Evolutionary conservation across 257 asterid genomes (phyloP).

Genomic region (Ilex aquifolium): DNA sequence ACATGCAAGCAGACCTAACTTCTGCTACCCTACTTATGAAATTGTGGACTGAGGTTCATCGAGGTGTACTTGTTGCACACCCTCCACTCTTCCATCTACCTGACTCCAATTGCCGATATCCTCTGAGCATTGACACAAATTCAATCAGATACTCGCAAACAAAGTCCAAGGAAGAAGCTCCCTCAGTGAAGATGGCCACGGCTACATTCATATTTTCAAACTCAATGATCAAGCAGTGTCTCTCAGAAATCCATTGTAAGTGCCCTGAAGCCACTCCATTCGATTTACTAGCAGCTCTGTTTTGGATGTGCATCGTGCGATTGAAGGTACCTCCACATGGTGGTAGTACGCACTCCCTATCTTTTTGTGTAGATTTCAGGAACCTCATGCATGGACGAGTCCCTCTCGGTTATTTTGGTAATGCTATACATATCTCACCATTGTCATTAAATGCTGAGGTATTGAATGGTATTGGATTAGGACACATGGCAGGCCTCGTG

Average conservation of each 20-base stretch:
- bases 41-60: conserved; percentile 46
- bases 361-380: conserved; percentile 43
- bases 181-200: conserved; percentile 29
- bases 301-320: conserved; percentile 39
- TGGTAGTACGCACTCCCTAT: conserved; percentile 15
- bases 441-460: conserved; percentile 16
- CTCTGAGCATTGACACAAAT: neutral
- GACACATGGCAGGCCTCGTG: conserved; percentile 17
- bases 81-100: conserved; percentile 38
- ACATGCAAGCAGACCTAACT: conserved; percentile 59
- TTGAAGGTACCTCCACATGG: conserved; percentile 3
- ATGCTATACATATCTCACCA: conserved; percentile 33
- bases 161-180: neutral
- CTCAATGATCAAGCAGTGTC: conserved; percentile 23
- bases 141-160: neutral
- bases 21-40: conserved; percentile 42
- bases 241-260: conserved; percentile 18
- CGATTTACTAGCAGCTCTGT: conserved; percentile 41
- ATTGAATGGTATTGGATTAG: conserved; percentile 17
- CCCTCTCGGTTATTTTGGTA: conserved; percentile 44
- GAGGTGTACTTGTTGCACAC: conserved; percentile 26
- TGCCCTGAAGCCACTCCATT: conserved; percentile 55
- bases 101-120: neutral
- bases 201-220: conserved; percentile 36
- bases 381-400: conserved; percentile 5